A percentile compares a stretch with the other conserved stretches of the same genome.
Evolutionary conservation across 23 red algal genomes (phyloP).

Genomic region (Pyropia haitanensis): DNA sequence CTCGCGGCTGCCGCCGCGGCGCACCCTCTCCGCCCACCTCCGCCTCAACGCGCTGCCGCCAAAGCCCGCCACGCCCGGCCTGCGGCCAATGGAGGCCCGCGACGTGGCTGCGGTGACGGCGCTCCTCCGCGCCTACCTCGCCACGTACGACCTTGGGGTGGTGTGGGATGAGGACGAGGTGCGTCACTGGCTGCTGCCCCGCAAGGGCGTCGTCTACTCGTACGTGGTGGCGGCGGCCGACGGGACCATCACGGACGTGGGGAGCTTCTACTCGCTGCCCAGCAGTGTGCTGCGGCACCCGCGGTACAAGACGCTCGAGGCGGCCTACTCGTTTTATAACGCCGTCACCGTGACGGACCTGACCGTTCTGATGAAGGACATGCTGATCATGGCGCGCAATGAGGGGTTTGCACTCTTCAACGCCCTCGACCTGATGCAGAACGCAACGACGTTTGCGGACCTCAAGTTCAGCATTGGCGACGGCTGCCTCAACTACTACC

Average conservation of each 20-base stretch:
- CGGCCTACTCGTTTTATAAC: conserved; percentile 90
- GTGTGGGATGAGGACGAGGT: conserved; percentile 55
- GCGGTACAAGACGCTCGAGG: conserved; percentile 57
- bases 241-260: conserved; percentile 59
- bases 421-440: conserved; percentile 75
- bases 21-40: conserved; percentile 74
- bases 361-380: conserved; percentile 59
- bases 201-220: conserved; percentile 69
- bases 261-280: conserved; percentile 84
- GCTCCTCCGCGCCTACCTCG: conserved; percentile 31
- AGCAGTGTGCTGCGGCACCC: conserved; percentile 73
- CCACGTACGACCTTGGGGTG: conserved; percentile 35
- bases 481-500: conserved; percentile 83
- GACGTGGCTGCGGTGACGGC: conserved; percentile 45
- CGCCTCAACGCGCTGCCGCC: conserved; percentile 58
- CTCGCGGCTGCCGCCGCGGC: conserved; percentile 67
- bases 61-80: conserved; percentile 14
- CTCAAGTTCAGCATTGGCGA: conserved; percentile 83
- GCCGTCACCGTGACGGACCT: conserved; percentile 26
- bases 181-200: conserved; percentile 77
- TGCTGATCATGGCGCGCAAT: conserved; percentile 59
- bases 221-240: conserved; percentile 62
- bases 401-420: conserved; percentile 94
- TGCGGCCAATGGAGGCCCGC: conserved; percentile 34
- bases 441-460: conserved; percentile 61